These are phyloP conservation scores for Aspergillus indologenus DNA, from an alignment of 495 filamentous ascomycete genomes.

Conservation along the genomic window DNA sequence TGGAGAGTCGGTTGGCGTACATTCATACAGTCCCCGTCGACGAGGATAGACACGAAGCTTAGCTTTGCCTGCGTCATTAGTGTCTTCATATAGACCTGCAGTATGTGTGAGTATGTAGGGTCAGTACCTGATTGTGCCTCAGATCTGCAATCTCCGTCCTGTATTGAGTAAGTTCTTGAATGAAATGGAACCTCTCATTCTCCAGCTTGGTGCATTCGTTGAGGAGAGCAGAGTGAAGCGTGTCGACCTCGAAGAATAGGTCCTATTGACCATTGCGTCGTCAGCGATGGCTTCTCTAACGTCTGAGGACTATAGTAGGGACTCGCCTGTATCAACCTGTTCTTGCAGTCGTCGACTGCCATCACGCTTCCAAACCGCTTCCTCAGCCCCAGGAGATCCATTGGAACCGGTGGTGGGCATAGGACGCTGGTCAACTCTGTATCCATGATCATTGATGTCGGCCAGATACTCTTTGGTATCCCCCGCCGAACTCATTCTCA, in stretches of 20 bases:
- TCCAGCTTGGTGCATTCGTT: conserved; percentile 12
- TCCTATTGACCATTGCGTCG: conserved; percentile 12
- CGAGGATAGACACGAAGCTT: conserved; percentile 27
- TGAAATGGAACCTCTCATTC: conserved; percentile 2
- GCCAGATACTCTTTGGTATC: neutral
- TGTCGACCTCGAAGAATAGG: conserved; percentile 13
- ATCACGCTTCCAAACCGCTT: conserved; percentile 2
- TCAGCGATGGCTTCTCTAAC: too few relatives aligned
- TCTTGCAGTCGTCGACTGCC: conserved; percentile 9
- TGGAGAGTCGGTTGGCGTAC: conserved; percentile 12
- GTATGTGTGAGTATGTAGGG: neutral
- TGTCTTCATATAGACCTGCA: neutral
- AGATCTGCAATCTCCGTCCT: conserved; percentile 10
- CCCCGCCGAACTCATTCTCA: neutral
- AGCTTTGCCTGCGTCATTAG: conserved; percentile 16
- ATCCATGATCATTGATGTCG: neutral
- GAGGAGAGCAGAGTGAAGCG: conserved; percentile 11
- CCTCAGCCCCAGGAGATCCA: conserved; percentile 1
- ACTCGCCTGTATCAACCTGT: conserved; percentile 11
- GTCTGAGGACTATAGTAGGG: too few relatives aligned
- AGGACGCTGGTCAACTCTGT: neutral
- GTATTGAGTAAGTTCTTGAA: conserved; percentile 5
- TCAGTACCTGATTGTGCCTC: conserved; percentile 17
- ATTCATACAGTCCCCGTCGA: conserved; percentile 36
- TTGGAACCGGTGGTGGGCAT: neutral